phyloP scores from a whole-genome alignment of 129 eudicot genomes.

The Centaurea solstitialis region DNA sequence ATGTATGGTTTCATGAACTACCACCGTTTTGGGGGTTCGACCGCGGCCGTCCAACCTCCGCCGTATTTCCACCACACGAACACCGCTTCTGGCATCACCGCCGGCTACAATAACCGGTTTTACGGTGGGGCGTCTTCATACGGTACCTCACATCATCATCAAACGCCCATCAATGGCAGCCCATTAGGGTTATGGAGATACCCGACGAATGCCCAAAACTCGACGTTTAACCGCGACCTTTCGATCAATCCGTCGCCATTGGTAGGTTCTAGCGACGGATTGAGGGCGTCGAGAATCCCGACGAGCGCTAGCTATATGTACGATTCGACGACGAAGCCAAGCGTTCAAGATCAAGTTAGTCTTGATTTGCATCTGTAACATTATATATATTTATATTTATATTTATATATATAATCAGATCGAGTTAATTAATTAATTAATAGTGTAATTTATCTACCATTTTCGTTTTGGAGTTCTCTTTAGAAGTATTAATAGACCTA shows the following conservation, averaged over 20 bases:
- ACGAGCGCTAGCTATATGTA: slow-evolving; percentile 40
- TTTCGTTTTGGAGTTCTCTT: slow-evolving; percentile 11
- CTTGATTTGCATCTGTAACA: slow-evolving; percentile 86
- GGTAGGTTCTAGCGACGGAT: slow-evolving; percentile 13
- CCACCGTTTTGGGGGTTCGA: slow-evolving; percentile 37
- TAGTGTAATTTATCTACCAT: slow-evolving; percentile 10
- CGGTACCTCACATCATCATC: slow-evolving; percentile 34
- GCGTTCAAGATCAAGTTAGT: slow-evolving; percentile 81
- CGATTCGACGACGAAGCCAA: slow-evolving; percentile 51
- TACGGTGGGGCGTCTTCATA: slow-evolving; percentile 29
- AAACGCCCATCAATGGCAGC: slow-evolving; percentile 70
- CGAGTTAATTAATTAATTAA: neutral
- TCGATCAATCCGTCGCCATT: slow-evolving; percentile 15
- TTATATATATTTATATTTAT: slow-evolving; percentile 1
- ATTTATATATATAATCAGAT: neutral
- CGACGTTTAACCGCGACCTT: slow-evolving; percentile 35
- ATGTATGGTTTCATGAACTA: slow-evolving; percentile 67
- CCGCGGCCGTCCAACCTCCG: slow-evolving; percentile 33
- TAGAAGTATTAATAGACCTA: slow-evolving; percentile 24
- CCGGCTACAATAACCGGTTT: slow-evolving; percentile 22
- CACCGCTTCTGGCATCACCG: slow-evolving; percentile 26
- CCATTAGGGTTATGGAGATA: slow-evolving; percentile 75
- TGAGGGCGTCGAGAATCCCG: slow-evolving; percentile 20
- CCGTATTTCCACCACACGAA: slow-evolving; percentile 45
- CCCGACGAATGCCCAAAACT: slow-evolving; percentile 39